Evolutionary conservation across 768 basidiomycete species (phyloP), one percentile per base, ranked within the genome.

Genomic region (Boletus sp.): DNA sequence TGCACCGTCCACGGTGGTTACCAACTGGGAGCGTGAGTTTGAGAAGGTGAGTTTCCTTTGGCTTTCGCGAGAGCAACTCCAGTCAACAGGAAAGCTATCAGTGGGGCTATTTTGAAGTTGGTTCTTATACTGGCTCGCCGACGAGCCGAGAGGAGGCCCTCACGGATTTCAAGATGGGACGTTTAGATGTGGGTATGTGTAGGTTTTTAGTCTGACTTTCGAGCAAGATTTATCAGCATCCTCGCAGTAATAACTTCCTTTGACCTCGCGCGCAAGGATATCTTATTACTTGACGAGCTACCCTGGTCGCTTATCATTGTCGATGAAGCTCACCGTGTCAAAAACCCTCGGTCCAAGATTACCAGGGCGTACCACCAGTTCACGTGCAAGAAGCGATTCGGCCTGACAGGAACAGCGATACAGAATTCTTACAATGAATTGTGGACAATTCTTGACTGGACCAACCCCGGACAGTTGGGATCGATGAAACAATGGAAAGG

Each of bases 101-200:
- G 91, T 98, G 96, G 96, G 91, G 92, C 0, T 95, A 94, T 70
- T 95, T 98, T 61, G 92, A 95, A 71, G 85, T 90, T 40, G 90
- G 86, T 1, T 71, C 85, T 49, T 94, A 89, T 64, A 81, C 77
- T 17, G 85, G 86, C 0, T 64, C 64, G 0, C 77, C 67, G 0
- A 75, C 81, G 45, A 77, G 83, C 30, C 83, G 89, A 50, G 76
- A 76, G 28, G 73, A 76, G 1, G 80, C 89, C 0, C 71, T 93
- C 0, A 75, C 76, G 1, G 84, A 90, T 51, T 98, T 98, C 71
- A 83, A 81, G 61, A 73, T 89, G 66, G 96, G 96, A 0, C 80
- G 92, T 50, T 73, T 93, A 3, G 95, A 98, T 64, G 83, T 97
- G 33, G 77, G 94, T 93, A 59, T 51, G 91, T 76, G 20, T 30